Percentiles rank a stretch among this genome's conserved stretches.
Evolutionary conservation across 2,329 filamentous ascomycete species (phyloP).

Genomic region (Clonostachys rhizophaga): DNA sequence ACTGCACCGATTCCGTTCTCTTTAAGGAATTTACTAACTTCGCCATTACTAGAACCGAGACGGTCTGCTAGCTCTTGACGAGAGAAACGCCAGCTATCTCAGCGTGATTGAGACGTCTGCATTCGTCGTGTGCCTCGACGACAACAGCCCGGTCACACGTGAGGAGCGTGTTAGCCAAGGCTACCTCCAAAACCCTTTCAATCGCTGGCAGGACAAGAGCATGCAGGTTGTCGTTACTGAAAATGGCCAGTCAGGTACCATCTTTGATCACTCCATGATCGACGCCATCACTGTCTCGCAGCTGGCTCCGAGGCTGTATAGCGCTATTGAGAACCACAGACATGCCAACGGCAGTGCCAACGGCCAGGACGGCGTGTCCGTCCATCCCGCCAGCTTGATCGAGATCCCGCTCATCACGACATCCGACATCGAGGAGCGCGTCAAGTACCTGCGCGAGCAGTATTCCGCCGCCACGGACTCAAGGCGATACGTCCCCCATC

Average conservation of each 20-base stretch:
- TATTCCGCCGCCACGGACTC: neutral
- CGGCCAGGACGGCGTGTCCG: neutral
- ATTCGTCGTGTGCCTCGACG: slow-evolving; percentile 6
- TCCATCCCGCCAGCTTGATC: neutral
- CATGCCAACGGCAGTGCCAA: neutral
- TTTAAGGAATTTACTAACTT: neutral
- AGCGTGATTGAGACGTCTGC: slow-evolving; percentile 3
- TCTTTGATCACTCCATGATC: slow-evolving; percentile 5
- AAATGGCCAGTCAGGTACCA: slow-evolving; percentile 5
- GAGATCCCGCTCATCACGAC: neutral
- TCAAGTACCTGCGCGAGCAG: neutral
- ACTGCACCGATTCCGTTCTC: neutral
- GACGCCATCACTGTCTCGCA: slow-evolving; percentile 3
- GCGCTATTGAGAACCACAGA: neutral
- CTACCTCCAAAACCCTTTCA: slow-evolving; percentile 4
- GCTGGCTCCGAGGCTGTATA: neutral
- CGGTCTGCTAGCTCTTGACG: neutral
- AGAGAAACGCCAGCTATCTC: neutral
- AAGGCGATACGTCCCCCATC: neutral
- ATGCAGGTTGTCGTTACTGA: slow-evolving; percentile 3
- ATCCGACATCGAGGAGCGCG: neutral
- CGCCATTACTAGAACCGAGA: neutral
- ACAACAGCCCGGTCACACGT: slow-evolving; percentile 1
- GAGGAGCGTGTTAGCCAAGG: neutral
- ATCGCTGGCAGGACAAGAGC: slow-evolving; percentile 7